phyloP scores from a whole-genome alignment of 306 rosid genomes.

The Sophora flavescens region DNA sequence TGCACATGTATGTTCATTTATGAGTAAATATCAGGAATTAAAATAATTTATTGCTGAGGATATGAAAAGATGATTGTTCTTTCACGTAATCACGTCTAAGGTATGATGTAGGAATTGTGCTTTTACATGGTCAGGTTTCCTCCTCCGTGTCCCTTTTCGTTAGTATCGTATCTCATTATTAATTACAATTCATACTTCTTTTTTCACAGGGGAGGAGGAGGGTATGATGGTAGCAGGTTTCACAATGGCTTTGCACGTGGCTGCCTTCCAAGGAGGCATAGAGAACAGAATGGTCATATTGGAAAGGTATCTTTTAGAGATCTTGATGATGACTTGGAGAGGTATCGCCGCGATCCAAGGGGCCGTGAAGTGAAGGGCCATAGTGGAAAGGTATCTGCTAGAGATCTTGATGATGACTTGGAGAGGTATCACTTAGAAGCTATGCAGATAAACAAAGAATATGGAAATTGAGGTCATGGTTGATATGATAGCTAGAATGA shows the following conservation, averaged over 20 bases:
- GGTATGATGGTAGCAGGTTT: conserved; percentile 39
- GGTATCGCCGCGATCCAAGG: conserved; percentile 28
- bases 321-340: conserved; percentile 57
- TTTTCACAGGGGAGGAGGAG: conserved; percentile 44
- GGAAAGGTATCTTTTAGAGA: conserved; percentile 48
- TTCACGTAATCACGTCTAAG: conserved; percentile 12
- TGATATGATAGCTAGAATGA: conserved; percentile 16
- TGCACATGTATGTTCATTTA: not conserved
- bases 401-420: conserved; percentile 75
- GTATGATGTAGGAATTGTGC: conserved; percentile 21
- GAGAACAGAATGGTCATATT: conserved; percentile 29
- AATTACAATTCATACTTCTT: conserved; percentile 10
- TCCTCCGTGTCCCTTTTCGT: not conserved
- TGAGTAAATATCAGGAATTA: conserved; percentile 20
- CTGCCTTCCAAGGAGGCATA: conserved; percentile 34
- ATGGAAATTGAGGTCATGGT: conserved; percentile 25
- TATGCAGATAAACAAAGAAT: conserved; percentile 28
- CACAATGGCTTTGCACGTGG: conserved; percentile 8
- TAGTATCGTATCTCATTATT: not conserved
- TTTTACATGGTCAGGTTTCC: conserved; percentile 26
- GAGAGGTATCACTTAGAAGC: conserved; percentile 61
- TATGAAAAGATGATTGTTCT: not conserved
- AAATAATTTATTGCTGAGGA: not conserved
- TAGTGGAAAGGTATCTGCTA: conserved; percentile 44
- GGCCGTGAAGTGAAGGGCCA: conserved; percentile 28